A percentile compares a stretch with the other conserved stretches of the same genome.
phyloP scores from a whole-genome alignment of 2,329 filamentous ascomycete genomes.

The Botrytis squamosa region DNA sequence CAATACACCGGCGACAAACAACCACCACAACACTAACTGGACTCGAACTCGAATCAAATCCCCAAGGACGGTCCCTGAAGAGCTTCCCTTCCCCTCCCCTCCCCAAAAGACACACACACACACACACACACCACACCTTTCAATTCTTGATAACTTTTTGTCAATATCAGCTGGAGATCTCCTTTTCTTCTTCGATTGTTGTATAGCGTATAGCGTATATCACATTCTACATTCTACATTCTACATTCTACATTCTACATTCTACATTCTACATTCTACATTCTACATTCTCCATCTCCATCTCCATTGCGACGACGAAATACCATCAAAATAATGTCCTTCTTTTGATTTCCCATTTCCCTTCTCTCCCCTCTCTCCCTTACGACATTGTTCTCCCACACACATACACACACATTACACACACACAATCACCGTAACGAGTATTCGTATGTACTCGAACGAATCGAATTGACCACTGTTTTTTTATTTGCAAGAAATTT shows the following conservation, averaged over 20 bases:
- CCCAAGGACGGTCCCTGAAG: slow-evolving; percentile 3
- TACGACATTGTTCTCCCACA: neutral
- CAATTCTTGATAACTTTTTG: neutral
- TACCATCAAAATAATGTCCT: neutral
- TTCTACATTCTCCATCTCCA: neutral
- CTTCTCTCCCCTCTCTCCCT: neutral
- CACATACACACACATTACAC: neutral
- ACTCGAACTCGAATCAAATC: neutral
- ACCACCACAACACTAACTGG: neutral
- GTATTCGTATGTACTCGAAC: neutral
- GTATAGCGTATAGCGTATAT: slow-evolving; percentile 5
- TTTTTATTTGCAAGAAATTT: neutral
- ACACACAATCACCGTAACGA: neutral
- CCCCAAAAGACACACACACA: neutral
- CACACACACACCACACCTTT: neutral
- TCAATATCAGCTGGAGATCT: neutral
- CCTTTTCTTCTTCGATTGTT: neutral
- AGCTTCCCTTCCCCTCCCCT: neutral
- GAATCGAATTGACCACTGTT: neutral
- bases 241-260: neutral
- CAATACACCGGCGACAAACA: neutral
- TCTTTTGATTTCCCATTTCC: slow-evolving; percentile 2
- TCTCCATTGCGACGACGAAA: neutral
- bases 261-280: neutral
- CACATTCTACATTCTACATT: slow-evolving; percentile 1